A percentile compares a stretch with the other conserved stretches of the same genome.
Conservation (phyloP, 257 asterid species). For the Hygrophila difformis region DNA sequence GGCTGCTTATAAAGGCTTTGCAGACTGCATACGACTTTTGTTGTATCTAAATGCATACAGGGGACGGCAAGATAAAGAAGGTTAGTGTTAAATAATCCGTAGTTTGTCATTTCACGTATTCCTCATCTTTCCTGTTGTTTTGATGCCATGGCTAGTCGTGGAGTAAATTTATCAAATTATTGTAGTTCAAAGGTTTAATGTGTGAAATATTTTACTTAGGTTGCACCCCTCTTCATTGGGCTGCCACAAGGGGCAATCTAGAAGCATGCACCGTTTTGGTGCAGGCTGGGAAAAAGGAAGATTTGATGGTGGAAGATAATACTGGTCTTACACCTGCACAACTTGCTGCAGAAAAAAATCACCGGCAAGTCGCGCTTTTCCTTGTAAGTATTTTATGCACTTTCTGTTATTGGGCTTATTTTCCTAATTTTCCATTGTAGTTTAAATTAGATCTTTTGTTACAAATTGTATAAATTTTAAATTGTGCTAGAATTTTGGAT, state of each 20-base stretch:
- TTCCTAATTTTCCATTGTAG: too few species aligned
- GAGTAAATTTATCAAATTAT: constrained; percentile 10
- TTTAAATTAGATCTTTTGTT: too few species aligned
- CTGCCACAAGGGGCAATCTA: constrained; percentile 89
- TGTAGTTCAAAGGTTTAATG: constrained; percentile 13
- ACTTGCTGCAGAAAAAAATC: constrained; percentile 91
- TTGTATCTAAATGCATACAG: constrained; percentile 85
- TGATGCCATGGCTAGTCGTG: constrained; percentile 1
- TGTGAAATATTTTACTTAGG: constrained; percentile 37
- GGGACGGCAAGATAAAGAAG: constrained; percentile 94
- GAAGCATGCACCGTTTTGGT: constrained; percentile 99
- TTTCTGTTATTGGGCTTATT: too few species aligned
- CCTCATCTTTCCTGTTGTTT: constrained; percentile 7
- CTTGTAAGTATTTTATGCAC: constrained; percentile 67
- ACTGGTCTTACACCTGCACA: constrained; percentile 98
- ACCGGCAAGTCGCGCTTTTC: constrained; percentile 96
- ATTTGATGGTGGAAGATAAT: constrained; percentile 75
- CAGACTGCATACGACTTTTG: constrained; percentile 91
- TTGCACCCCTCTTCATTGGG: constrained; percentile 98
- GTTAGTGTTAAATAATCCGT: constrained; percentile 26
- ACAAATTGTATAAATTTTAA: too few species aligned
- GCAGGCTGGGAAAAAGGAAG: constrained; percentile 95
- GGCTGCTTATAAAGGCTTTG: constrained; percentile 99
- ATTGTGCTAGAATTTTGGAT: too few species aligned
- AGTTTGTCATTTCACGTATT: neutral